Percentiles rank a stretch among this genome's conserved stretches.
phyloP scores from a whole-genome alignment of 2,329 filamentous ascomycete genomes.

The Zalaria sp. region DNA sequence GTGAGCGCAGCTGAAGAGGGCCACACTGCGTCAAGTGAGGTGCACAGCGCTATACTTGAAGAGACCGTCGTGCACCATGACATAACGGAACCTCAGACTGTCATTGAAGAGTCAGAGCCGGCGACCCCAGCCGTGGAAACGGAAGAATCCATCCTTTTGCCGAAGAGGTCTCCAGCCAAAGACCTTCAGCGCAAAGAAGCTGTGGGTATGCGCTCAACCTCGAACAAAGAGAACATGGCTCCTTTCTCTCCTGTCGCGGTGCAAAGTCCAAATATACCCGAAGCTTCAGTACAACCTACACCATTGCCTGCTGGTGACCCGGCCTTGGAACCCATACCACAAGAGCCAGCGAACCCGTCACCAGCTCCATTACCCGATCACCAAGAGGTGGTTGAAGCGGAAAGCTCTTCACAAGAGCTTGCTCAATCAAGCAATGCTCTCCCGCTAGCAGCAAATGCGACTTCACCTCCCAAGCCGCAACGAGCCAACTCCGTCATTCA shows the following conservation, averaged over 20 bases:
- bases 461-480: too few species aligned
- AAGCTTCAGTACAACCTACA: too few species aligned
- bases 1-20: too few species aligned
- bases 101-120: too few species aligned
- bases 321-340: too few species aligned
- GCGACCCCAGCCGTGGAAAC: slow-evolving; percentile 5
- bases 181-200: slow-evolving; percentile 11
- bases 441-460: background rate
- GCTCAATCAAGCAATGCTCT: background rate
- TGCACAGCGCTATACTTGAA: slow-evolving; percentile 8
- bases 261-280: background rate
- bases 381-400: too few species aligned
- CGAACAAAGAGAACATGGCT: slow-evolving; percentile 18
- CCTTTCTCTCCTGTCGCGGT: slow-evolving; percentile 8
- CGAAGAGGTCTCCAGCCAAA: slow-evolving; percentile 11
- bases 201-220: slow-evolving; percentile 13
- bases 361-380: too few species aligned
- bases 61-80: slow-evolving; percentile 6
- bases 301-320: too few species aligned
- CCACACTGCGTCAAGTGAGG: too few species aligned
- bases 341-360: too few species aligned
- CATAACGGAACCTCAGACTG: background rate
- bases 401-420: background rate
- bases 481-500: slow-evolving; percentile 7
- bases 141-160: slow-evolving; percentile 9